Conservation (phyloP, 2,329 filamentous ascomycete species). For the Nectriaceae sp. region DNA sequence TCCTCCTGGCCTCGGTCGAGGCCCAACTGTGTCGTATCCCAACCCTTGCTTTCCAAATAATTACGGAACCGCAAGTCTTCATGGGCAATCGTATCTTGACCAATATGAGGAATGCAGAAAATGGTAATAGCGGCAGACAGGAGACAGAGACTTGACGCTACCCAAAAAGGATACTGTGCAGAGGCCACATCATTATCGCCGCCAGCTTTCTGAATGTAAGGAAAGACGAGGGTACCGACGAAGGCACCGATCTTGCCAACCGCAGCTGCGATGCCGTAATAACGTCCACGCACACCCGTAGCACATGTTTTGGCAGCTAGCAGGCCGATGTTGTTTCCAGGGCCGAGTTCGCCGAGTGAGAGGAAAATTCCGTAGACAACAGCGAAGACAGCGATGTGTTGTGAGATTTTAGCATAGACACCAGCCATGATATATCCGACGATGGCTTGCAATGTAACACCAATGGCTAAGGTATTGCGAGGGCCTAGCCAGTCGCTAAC, state of each 20-base stretch:
- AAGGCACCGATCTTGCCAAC: slow-evolving; percentile 81
- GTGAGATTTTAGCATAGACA: slow-evolving; percentile 70
- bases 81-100: slow-evolving; percentile 79
- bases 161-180: slow-evolving; percentile 88
- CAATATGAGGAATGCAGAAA: slow-evolving; percentile 73
- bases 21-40: slow-evolving; percentile 65
- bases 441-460: slow-evolving; percentile 71
- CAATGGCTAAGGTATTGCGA: slow-evolving; percentile 69
- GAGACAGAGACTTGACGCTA: slow-evolving; percentile 77
- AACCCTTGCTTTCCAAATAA: slow-evolving; percentile 74
- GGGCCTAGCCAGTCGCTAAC: slow-evolving; percentile 79
- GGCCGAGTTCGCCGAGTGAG: slow-evolving; percentile 60
- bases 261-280: slow-evolving; percentile 72
- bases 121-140: slow-evolving; percentile 63
- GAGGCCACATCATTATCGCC: slow-evolving; percentile 53
- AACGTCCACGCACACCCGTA: slow-evolving; percentile 78
- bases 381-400: slow-evolving; percentile 42
- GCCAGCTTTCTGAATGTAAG: slow-evolving; percentile 66
- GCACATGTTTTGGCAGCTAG: slow-evolving; percentile 86
- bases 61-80: slow-evolving; percentile 77
- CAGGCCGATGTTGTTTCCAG: slow-evolving; percentile 89
- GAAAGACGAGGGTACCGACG: slow-evolving; percentile 81
- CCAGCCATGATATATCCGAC: slow-evolving; percentile 90
- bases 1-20: too few species aligned
- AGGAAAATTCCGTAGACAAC: slow-evolving; percentile 42